Conservation (phyloP, 2,329 filamentous ascomycete species). For the Arachnopeziza araneosa region DNA sequence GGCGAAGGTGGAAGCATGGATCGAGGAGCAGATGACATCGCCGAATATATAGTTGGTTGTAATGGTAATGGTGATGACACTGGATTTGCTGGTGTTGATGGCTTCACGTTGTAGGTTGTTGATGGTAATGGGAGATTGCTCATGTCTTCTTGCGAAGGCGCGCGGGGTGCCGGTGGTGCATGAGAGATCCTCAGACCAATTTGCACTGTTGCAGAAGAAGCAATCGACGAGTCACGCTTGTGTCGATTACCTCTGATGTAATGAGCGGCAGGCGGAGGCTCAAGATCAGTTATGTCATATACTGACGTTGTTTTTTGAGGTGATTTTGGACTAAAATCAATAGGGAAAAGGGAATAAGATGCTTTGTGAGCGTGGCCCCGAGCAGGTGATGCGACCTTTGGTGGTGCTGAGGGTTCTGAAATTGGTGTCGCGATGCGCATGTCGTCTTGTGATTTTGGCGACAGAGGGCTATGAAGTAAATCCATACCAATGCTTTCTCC, state of each 20-base stretch:
- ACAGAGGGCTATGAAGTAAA: slow-evolving; percentile 13
- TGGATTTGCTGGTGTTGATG: slow-evolving; percentile 7
- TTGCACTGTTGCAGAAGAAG: slow-evolving; percentile 63
- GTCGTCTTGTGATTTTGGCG: slow-evolving; percentile 12
- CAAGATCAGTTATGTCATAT: slow-evolving; percentile 27
- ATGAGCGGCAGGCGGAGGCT: slow-evolving; percentile 21
- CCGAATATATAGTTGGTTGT: slow-evolving; percentile 12
- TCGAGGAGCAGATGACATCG: not conserved
- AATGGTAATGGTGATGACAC: not conserved
- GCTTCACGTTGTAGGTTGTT: slow-evolving; percentile 32
- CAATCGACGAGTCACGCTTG: slow-evolving; percentile 54
- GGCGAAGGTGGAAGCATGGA: slow-evolving; percentile 2
- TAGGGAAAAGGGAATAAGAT: slow-evolving; percentile 29
- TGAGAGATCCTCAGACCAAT: slow-evolving; percentile 64
- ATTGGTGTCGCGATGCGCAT: slow-evolving; percentile 1
- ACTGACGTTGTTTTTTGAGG: slow-evolving; percentile 17
- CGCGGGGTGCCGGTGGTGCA: slow-evolving; percentile 24
- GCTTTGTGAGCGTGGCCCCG: slow-evolving; percentile 19
- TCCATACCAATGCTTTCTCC: slow-evolving; percentile 18
- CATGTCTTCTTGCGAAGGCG: slow-evolving; percentile 2
- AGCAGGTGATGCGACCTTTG: not conserved
- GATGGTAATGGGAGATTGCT: slow-evolving; percentile 21
- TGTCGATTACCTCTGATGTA: slow-evolving; percentile 18
- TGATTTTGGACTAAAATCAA: not conserved
- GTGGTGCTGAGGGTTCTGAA: not conserved